Evolutionary conservation across 2,329 filamentous ascomycete species (phyloP), one percentile per base, ranked within the genome.

Genomic region (Hyphodiscus sp.): DNA sequence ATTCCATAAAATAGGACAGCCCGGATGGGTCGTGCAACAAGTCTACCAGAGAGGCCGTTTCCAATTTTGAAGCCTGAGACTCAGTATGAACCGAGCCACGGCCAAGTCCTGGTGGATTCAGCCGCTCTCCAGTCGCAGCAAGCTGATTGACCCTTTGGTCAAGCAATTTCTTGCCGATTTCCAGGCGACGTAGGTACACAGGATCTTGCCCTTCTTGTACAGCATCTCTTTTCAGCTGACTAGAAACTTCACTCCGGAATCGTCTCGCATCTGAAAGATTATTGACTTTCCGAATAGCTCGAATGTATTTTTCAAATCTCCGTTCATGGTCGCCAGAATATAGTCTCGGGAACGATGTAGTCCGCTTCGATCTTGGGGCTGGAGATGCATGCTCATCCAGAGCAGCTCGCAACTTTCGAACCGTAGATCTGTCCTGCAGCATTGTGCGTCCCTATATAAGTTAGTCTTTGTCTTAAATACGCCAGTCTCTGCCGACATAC

Each of bases 1-100:
- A 97, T 68, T 99, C 94, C 94, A 99, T 99, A 73, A 99, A 97
- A 68, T 96, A 99, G 2, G 94, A 97, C 9, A 99, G 76, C 0
- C 90, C 92, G 1, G 92, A 87, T 2, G 94, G 82, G 69, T 95
- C 91, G 61, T 91, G 87, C 54, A 99, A 77, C n/a, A 99, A 78
- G 60, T 97, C 91, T 13, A 85, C 81, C 1, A 97, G 75, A 0
- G 88, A 85, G 8, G 86, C 86, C 62, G 87, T 87, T 59, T 91
- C 85, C 41, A 91, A 74, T 45, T 78, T 80, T 1, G 87, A 86
- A n/a, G 79, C 72, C 33, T 65, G 61, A 29, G 47, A 51, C 46
- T 58, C 62, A 49, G 69, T 63, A 5, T 64, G 57, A 8, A 62
- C 54, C 6, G 65, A 53, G 47, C 60, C 62, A 41, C 65, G 54